Evolutionary conservation across 768 basidiomycete genomes (phyloP), one percentile per base, ranked within the genome.

Genomic region (Cyclocybe aegerita): DNA sequence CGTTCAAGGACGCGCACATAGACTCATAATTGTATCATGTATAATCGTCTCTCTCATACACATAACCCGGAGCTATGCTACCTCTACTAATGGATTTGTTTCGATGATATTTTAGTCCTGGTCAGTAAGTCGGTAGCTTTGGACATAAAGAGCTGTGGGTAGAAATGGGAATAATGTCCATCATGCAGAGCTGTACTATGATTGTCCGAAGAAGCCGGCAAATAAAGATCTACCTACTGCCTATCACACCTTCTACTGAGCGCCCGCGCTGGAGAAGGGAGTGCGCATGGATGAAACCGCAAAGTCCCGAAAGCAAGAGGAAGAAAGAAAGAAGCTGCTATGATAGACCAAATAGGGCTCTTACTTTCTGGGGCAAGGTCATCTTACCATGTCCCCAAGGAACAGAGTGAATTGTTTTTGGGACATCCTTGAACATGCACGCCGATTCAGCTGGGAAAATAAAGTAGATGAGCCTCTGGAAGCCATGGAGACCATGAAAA

Each of bases 291-390:
- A 5, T 23, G 23, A 23, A 23, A 23, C 23, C 23, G 23, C 31
- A 14, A 35, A 14, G 17, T 32, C 42, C 14, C 31, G 4, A 15
- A 12, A 23, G 31, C n/a, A 10, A 41, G 11, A 14, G n/a, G 23
- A 8, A 14, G 36, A 46, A 31, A 17, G 34, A 44, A 12, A 16
- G 9, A 37, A 9, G 43, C 30, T 16, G 12, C 23, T 37, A 7
- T 10, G 10, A 11, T 3, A 60, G 46, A 11, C 59, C 59, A 15
- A 60, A 50, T 3, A 60, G 50, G 17, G 52, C 52, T 48, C 65
- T 53, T 58, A 73, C 59, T 52, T 60, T 57, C 23, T 61, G 55
- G n/a, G 56, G 66, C 31, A 68, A 48, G 32, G 53, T 59, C 10
- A 54, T 29, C 50, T 62, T 68, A n/a, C 49, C 43, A 37, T 43